These are phyloP conservation scores for Botryotinia globosa DNA, from an alignment of 2,329 filamentous ascomycete species.

Conservation along the genomic window DNA sequence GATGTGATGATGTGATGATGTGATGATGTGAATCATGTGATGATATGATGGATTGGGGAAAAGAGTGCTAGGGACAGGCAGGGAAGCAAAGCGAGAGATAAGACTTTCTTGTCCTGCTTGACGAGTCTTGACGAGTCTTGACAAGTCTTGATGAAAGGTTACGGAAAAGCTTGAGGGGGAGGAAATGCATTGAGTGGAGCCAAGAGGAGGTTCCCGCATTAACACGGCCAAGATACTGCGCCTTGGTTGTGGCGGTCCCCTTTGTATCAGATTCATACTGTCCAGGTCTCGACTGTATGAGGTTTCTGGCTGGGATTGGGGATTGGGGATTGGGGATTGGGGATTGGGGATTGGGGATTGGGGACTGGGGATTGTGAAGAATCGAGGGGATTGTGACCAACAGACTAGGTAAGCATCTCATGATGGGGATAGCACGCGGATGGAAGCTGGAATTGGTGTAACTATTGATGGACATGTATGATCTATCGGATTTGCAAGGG, in stretches of 20 bases:
- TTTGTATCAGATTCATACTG: not conserved
- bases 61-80: not conserved
- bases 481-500: not conserved
- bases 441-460: not conserved
- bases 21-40: too few species aligned
- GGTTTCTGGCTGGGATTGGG: not conserved
- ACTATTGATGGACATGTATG: not conserved
- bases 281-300: too few species aligned
- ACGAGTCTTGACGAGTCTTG: not conserved
- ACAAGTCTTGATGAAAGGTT: not conserved
- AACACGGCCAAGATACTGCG: constrained; percentile 14
- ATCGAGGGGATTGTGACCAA: constrained; percentile 3
- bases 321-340: too few species aligned
- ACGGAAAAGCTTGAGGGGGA: constrained; percentile 8
- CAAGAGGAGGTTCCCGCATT: constrained; percentile 15
- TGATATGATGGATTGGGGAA: not conserved
- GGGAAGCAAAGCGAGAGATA: constrained; percentile 9
- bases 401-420: not conserved
- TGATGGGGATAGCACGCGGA: constrained; percentile 12
- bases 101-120: constrained; percentile 7
- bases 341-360: too few species aligned
- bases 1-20: too few species aligned
- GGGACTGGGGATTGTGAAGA: not conserved
- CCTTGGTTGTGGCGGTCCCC: constrained; percentile 9
- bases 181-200: constrained; percentile 9